Percentiles rank a stretch among this genome's conserved stretches.
Evolutionary conservation across 2,329 filamentous ascomycete genomes (phyloP).

Genomic region (Trichophyton rubrum): DNA sequence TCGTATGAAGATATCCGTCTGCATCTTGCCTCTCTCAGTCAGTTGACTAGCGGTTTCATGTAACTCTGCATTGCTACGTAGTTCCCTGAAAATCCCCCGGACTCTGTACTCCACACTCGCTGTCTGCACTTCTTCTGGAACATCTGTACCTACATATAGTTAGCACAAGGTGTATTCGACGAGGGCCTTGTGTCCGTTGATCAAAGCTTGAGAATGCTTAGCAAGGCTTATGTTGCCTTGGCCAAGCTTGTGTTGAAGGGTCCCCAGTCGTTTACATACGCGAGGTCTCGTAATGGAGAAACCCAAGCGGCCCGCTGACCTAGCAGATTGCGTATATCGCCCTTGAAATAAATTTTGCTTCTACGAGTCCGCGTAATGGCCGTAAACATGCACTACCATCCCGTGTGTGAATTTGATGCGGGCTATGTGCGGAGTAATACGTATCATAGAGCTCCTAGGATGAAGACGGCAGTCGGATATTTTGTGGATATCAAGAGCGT

Average conservation of each 20-base stretch:
- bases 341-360: background rate
- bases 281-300: background rate
- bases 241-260: background rate
- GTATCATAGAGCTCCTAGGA: background rate
- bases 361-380: background rate
- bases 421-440: background rate
- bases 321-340: background rate
- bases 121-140: background rate
- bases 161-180: background rate
- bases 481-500: background rate
- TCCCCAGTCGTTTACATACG: background rate
- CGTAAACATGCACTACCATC: background rate
- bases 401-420: background rate
- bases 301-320: background rate
- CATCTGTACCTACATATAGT: background rate
- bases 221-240: background rate
- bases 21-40: background rate
- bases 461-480: background rate
- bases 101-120: background rate
- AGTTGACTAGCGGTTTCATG: background rate
- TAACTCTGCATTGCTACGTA: background rate
- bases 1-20: background rate
- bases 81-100: background rate
- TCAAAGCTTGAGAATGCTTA: slow-evolving; percentile 1
- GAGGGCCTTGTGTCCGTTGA: background rate